These are phyloP conservation scores for Calonectria fujianensis DNA, from an alignment of 2,329 filamentous ascomycete species.

Conservation along the genomic window DNA sequence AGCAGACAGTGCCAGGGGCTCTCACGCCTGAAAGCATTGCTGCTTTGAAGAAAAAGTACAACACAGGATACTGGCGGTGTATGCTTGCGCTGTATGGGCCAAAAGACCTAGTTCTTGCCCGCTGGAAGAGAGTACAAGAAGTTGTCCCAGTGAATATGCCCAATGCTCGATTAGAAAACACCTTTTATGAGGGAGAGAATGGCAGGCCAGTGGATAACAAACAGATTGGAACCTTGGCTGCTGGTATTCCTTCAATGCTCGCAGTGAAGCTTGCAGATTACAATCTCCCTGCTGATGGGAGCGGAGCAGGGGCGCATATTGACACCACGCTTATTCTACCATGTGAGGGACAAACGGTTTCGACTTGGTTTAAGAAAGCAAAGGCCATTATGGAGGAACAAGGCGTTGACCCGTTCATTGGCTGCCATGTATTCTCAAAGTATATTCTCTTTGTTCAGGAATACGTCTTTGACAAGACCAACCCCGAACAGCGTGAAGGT, in stretches of 20 bases:
- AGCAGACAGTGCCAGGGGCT: not conserved
- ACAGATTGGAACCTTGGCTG: constrained; percentile 7
- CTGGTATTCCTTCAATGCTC: not conserved
- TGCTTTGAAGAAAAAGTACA: constrained; percentile 9
- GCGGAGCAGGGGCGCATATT: not conserved
- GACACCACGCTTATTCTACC: not conserved
- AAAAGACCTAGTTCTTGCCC: not conserved
- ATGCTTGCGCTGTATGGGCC: not conserved
- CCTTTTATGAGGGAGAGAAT: not conserved
- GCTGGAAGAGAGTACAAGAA: not conserved
- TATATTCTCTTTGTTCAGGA: constrained; percentile 39
- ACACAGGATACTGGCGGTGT: not conserved
- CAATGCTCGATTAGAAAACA: not conserved
- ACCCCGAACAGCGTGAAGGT: constrained; percentile 19
- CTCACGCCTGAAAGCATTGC: constrained; percentile 4
- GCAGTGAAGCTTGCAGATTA: constrained; percentile 2
- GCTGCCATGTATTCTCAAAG: constrained; percentile 35
- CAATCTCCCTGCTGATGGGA: constrained; percentile 2
- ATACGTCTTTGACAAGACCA: constrained; percentile 39
- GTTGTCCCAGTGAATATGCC: not conserved
- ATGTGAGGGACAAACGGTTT: not conserved
- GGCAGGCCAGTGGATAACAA: constrained; percentile 3
- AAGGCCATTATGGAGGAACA: constrained; percentile 5
- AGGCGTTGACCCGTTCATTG: constrained; percentile 33
- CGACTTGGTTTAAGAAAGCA: not conserved